These are phyloP conservation scores for Neoconidiobolus thromboides DNA, from an alignment of 371 early-diverging fungal species.

Conservation along the genomic window DNA sequence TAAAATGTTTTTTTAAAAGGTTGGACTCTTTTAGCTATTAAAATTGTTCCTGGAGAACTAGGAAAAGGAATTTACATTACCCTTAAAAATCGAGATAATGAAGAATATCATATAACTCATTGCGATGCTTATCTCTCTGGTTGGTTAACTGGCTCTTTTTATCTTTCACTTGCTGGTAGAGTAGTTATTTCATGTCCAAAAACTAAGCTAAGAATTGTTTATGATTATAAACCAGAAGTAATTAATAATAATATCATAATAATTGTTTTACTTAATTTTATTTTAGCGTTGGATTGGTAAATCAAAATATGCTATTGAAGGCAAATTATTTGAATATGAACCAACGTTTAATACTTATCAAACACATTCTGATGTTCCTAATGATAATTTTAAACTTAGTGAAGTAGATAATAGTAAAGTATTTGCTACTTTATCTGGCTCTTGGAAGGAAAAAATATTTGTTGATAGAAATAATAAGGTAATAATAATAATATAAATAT, in stretches of 20 bases:
- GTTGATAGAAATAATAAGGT: conserved; percentile 9
- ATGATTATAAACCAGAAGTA: conserved; percentile 31
- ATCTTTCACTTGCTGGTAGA: conserved; percentile 16
- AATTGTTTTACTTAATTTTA: not conserved
- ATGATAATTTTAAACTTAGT: conserved; percentile 16
- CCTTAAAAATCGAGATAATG: conserved; percentile 22
- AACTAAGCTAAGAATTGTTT: conserved; percentile 19
- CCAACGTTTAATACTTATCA: conserved; percentile 10
- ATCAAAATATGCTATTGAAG: conserved; percentile 20
- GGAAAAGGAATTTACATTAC: conserved; percentile 32
- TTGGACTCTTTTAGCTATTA: conserved; percentile 14
- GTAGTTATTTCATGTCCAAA: conserved; percentile 22
- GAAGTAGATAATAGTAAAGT: conserved; percentile 21
- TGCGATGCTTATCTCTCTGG: conserved; percentile 22
- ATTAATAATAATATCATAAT: not conserved
- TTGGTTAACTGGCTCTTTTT: conserved; percentile 21
- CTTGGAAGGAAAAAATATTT: conserved; percentile 32
- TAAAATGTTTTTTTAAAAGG: not conserved
- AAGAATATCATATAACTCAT: conserved; percentile 25
- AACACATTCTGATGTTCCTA: conserved; percentile 13
- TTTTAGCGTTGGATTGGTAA: conserved; percentile 25
- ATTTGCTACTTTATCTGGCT: conserved; percentile 30
- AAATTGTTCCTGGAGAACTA: conserved; percentile 23
- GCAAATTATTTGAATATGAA: conserved; percentile 30
- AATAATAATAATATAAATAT: conserved; percentile 8